phyloP scores from a whole-genome alignment of 208 protist genomes.

The Trypanosoma rangeli region DNA sequence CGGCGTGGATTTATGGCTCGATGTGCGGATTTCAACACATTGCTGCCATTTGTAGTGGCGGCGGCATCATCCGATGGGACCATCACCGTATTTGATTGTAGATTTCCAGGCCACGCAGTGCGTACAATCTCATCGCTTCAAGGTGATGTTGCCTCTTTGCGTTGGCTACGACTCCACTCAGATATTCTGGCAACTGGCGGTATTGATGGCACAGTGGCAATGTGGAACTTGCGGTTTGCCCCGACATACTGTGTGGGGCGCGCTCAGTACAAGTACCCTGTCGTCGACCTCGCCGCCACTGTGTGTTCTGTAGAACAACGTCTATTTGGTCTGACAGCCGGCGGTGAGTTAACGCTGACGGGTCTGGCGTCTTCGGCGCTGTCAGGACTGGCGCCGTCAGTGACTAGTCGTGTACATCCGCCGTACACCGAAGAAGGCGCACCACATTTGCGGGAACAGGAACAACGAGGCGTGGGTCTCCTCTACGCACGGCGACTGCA shows the following conservation, averaged over 20 bases:
- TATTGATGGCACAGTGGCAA: constrained; percentile 72
- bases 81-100: constrained; percentile 74
- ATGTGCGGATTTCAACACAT: constrained; percentile 64
- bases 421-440: not conserved
- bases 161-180: constrained; percentile 64
- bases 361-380: constrained; percentile 50
- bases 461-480: constrained; percentile 49
- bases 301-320: constrained; percentile 65
- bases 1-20: constrained; percentile 32
- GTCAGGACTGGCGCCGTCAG: constrained; percentile 41
- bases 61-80: constrained; percentile 67
- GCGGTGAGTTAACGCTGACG: constrained; percentile 57
- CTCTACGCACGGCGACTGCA: constrained; percentile 61
- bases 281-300: constrained; percentile 60
- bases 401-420: constrained; percentile 2
- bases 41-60: constrained; percentile 64
- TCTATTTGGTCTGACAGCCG: constrained; percentile 61
- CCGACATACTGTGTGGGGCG: constrained; percentile 82
- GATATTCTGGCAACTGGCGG: constrained; percentile 77
- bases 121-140: constrained; percentile 68
- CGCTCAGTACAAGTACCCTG: constrained; percentile 53
- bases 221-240: constrained; percentile 76
- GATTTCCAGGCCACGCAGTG: constrained; percentile 51
- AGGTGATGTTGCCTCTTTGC: constrained; percentile 63
- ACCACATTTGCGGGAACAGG: constrained; percentile 33